Conservation (phyloP, 768 basidiomycete species). For the Cystofilobasidium bisporidii region DNA sequence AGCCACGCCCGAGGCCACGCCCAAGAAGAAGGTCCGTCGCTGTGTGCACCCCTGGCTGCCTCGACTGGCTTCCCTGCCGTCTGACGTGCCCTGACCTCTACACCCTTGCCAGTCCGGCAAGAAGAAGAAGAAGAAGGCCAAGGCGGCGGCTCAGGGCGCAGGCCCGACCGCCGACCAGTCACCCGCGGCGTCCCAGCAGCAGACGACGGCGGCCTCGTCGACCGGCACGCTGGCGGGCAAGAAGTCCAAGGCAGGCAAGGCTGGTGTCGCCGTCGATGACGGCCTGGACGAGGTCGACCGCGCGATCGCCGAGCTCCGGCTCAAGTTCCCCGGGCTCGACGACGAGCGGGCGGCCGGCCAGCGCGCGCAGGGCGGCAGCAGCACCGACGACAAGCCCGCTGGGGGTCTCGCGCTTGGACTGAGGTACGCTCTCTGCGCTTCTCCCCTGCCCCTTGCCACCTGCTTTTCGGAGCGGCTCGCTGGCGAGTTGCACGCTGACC, state of each 20-base stretch:
- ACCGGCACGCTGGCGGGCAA: not conserved
- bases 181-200: not conserved
- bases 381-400: conserved; percentile 24
- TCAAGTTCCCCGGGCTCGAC: conserved; percentile 49
- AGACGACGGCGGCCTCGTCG: not conserved
- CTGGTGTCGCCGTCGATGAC: conserved; percentile 20
- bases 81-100: not conserved
- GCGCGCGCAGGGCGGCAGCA: conserved; percentile 41
- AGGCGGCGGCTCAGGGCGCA: too few relatives aligned
- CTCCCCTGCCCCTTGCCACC: too few relatives aligned
- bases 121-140: conserved; percentile 39
- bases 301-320: conserved; percentile 70
- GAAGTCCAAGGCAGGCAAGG: conserved; percentile 5
- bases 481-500: too few relatives aligned
- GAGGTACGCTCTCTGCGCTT: conserved; percentile 31
- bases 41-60: not conserved
- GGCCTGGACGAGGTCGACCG: conserved; percentile 66
- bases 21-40: conserved; percentile 31
- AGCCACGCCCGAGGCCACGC: too few relatives aligned
- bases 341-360: conserved; percentile 28
- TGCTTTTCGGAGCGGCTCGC: too few relatives aligned
- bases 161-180: conserved; percentile 12
- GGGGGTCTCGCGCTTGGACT: conserved; percentile 30
- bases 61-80: too few relatives aligned
- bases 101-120: conserved; percentile 17